Conservation (phyloP, 2,329 filamentous ascomycete species). For the Sporothrix phasma region DNA sequence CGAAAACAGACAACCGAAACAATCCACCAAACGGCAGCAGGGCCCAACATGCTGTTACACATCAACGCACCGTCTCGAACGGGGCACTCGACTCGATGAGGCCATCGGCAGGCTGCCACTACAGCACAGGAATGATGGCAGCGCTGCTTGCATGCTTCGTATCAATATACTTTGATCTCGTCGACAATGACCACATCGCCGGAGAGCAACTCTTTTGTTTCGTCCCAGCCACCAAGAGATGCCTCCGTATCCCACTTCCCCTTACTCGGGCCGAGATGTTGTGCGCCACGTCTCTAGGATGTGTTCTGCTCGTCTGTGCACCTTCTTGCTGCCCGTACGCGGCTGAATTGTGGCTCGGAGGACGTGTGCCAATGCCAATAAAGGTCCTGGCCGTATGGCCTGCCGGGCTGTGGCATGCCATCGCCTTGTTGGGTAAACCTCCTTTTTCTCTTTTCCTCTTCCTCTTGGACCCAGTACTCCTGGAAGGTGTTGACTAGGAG, state of each 20-base stretch:
- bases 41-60: neutral
- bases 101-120: neutral
- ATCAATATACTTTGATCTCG: conserved; percentile 8
- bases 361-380: neutral
- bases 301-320: neutral
- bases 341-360: no score
- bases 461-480: neutral
- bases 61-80: neutral
- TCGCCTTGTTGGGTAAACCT: neutral
- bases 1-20: no score
- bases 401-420: neutral
- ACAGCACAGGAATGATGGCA: no score
- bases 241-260: neutral
- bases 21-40: neutral
- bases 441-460: no score
- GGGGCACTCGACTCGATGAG: neutral
- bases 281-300: neutral
- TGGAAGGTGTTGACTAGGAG: no score
- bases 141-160: neutral
- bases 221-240: neutral
- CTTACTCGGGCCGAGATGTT: neutral
- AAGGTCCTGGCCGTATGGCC: neutral
- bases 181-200: neutral
- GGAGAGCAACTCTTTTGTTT: neutral
- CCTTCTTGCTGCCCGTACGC: neutral